Base-by-base conservation (phyloP, 2,329 filamentous ascomycete genomes). In the Apiospora kogelbergensis region DNA sequence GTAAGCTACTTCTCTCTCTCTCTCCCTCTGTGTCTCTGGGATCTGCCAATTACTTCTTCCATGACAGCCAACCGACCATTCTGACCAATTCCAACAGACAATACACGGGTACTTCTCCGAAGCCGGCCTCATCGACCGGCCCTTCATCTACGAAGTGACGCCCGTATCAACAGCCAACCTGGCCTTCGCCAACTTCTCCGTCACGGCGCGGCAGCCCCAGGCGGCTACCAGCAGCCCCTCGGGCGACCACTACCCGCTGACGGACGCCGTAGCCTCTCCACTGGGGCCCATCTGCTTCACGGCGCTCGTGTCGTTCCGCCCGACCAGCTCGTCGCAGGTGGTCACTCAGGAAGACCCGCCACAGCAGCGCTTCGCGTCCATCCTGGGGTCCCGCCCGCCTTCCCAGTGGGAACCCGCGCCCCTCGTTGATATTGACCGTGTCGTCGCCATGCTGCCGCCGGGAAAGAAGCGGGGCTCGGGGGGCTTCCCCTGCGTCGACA, bases 71-170 rank as follows among this genome's bases (percentile, higher is more conserved):
- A 45, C n/a, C 24, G 15, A 45, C 30, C 11, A 5, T 69, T 37
- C 71, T 71, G 53, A 72, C 63, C 66, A 68, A 68, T 44, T 10
- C 11, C 26, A 22, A 13, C 45, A 88, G 86, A 84, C 85, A 10
- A 85, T 89, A 26, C 84, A 88, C 72, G 87, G 86, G 10, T 86
- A 83, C 73, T 89, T 89, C 73, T 85, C 85, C 2, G 81, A 83
- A 26, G 78, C 80, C 0, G 87, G 84, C 6, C 75, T 79, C 5
- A 69, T 74, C 1, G 84, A 88, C 70, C 82, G 86, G 2, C 86
- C 87, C 1, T 88, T 86, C 72, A 76, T 89, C 66, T 87, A 87
- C 74, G 80, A 82, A 30, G 84, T 87, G 2, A 79, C 80, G 2
- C 76, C 79, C 5, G 71, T 88, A 2, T 79, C 82, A 30, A 65